Conservation (phyloP, 2,329 filamentous ascomycete species). For the Stachybotrys elegans region DNA sequence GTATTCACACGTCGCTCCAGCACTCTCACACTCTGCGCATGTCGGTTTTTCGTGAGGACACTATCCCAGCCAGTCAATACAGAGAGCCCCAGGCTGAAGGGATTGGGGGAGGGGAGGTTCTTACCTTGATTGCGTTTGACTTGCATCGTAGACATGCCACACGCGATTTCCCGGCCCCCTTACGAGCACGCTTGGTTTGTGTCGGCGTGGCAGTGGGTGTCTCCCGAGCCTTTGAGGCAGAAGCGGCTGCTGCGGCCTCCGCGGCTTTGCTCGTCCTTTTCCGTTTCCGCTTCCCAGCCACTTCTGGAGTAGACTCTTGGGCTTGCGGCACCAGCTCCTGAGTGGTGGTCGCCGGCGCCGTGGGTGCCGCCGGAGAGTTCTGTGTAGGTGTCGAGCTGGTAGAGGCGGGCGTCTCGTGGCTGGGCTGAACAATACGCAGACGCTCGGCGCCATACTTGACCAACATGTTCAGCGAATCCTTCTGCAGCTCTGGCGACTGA, state of each 20-base stretch:
- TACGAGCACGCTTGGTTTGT: too few species aligned
- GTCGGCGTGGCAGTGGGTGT: too few species aligned
- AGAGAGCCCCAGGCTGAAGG: background rate
- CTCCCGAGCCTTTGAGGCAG: slow-evolving; percentile 2
- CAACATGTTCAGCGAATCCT: slow-evolving; percentile 51
- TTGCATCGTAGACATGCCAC: slow-evolving; percentile 31
- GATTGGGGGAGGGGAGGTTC: background rate
- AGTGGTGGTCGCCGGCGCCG: slow-evolving; percentile 22
- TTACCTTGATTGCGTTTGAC: slow-evolving; percentile 32
- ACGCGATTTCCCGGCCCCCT: slow-evolving; percentile 22
- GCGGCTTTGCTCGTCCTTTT: slow-evolving; percentile 1
- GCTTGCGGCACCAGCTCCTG: slow-evolving; percentile 24
- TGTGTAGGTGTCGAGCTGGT: too few species aligned
- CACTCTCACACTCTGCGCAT: slow-evolving; percentile 31
- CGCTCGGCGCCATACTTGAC: slow-evolving; percentile 52
- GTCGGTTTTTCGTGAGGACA: slow-evolving; percentile 35
- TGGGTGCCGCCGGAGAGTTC: slow-evolving; percentile 20
- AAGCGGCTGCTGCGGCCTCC: slow-evolving; percentile 3
- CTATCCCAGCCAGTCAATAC: slow-evolving; percentile 17
- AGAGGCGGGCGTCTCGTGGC: too few species aligned
- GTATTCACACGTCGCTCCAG: slow-evolving; percentile 32
- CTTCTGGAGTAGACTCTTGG: slow-evolving; percentile 9
- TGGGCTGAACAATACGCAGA: slow-evolving; percentile 51
- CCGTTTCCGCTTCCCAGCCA: slow-evolving; percentile 8
- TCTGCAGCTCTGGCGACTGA: slow-evolving; percentile 50